Percentiles rank a stretch among this genome's conserved stretches.
Conservation (phyloP, 768 basidiomycete species). For the Phlebiopsis flavidoalba region DNA sequence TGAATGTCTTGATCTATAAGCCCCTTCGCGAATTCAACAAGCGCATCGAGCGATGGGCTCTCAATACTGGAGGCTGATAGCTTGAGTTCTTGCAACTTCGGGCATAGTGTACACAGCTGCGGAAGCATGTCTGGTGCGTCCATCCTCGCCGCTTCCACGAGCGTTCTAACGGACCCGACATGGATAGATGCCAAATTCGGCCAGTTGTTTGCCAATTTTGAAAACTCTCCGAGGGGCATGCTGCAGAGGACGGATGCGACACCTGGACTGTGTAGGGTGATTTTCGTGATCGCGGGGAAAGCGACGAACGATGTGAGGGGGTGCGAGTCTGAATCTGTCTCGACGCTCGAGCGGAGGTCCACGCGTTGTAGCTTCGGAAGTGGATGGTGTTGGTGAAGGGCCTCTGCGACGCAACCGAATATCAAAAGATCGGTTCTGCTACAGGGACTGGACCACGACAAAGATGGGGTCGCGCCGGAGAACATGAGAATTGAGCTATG, state of each 20-base stretch:
- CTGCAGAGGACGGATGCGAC: background rate
- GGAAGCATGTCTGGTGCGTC: background rate
- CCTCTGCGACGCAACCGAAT: background rate
- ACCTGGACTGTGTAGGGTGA: background rate
- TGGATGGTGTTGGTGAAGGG: background rate
- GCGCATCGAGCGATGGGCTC: background rate
- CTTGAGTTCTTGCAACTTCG: background rate
- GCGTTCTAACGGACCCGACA: background rate
- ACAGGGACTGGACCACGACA: background rate
- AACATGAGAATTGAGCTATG: too few species aligned
- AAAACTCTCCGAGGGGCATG: background rate
- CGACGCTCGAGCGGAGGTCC: background rate
- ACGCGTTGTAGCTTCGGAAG: background rate
- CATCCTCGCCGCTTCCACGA: background rate
- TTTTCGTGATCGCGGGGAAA: background rate
- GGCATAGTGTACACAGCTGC: background rate
- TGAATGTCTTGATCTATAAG: background rate
- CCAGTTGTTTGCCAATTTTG: background rate
- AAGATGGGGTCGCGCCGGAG: background rate
- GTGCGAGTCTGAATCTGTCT: background rate
- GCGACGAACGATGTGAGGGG: background rate
- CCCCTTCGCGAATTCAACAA: background rate
- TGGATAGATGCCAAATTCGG: background rate
- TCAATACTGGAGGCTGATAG: background rate
- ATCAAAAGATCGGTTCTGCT: background rate